Evolutionary conservation across 2,329 filamentous ascomycete genomes (phyloP), one percentile per base, ranked within the genome.

Genomic region (Pseudogymnoascus sp.): DNA sequence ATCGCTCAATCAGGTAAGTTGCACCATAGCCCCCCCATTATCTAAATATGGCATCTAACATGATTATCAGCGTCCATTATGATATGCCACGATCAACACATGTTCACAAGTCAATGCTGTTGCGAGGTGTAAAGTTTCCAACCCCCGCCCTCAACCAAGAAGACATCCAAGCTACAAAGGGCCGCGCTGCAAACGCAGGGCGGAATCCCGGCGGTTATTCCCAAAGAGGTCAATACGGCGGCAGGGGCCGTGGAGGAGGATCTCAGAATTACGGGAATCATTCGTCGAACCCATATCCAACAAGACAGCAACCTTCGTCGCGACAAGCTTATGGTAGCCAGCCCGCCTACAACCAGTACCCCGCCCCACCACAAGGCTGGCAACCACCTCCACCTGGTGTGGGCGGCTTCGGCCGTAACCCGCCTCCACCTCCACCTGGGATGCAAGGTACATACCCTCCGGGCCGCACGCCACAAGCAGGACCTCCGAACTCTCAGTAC

Each of bases 101-200:
- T 69, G 79, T 85, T 4, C 95, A 99, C 77, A 97, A 97, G 74
- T 97, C 93, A 5, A 96, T 96, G 89, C 83, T 99, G 13, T 82
- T 99, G 36, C 87, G 91, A 2, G 95, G 95, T 11, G 87, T 93
- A 40, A 86, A 88, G 69, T 82, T 93, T 64, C 85, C 89, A 4
- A 77, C 82, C 1, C 85, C 90, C 1, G 88, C 86, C 9, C 83
- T 99, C 1, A 89, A 90, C 64, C 82, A 84, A 35, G 84, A 83
- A 64, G 93, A 97, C 71, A 85, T 93, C 62, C 88, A 93, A 67
- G 81, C 83, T 7, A 83, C 93, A 47, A 85, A 86, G 72, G 82
- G 83, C 62, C 87, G 88, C 72, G 79, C 87, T 35, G 79, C 83
- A 63, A 82, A 84, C 65, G 80, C 82, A 21, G 87, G 90, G n/a